These are phyloP conservation scores for Xylaria cubensis DNA, from an alignment of 495 filamentous ascomycete species.

Conservation along the genomic window DNA sequence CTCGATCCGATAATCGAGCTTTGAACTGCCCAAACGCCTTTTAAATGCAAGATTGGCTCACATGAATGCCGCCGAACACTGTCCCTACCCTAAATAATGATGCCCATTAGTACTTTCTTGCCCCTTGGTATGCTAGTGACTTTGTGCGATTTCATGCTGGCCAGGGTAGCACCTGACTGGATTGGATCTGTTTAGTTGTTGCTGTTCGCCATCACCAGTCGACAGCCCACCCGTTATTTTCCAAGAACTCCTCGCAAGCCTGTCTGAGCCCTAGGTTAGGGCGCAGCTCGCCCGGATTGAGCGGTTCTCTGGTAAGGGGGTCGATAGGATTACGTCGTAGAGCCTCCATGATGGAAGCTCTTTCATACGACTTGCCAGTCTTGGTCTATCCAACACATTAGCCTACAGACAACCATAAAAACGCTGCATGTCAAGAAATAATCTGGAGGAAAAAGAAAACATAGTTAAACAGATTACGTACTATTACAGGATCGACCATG, in stretches of 20 bases:
- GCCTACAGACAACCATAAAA: neutral
- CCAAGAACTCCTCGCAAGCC: conserved; percentile 83
- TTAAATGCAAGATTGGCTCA: conserved; percentile 13
- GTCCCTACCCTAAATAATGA: neutral
- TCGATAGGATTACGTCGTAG: conserved; percentile 76
- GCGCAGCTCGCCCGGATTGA: conserved; percentile 73
- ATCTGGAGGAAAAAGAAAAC: neutral
- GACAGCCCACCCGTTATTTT: conserved; percentile 90
- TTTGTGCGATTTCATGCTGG: neutral
- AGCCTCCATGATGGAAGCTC: conserved; percentile 85
- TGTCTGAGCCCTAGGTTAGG: conserved; percentile 84
- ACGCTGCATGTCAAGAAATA: neutral
- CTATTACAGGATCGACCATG: conserved; percentile 91
- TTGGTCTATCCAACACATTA: conserved; percentile 63
- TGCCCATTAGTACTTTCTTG: neutral
- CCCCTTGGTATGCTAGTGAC: neutral
- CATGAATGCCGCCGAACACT: neutral
- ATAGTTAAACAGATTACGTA: conserved; percentile 43
- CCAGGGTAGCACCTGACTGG: neutral
- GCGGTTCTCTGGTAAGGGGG: conserved; percentile 80
- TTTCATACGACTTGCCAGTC: conserved; percentile 87
- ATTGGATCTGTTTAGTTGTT: neutral
- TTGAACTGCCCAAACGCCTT: conserved; percentile 14
- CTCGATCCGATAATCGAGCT: neutral
- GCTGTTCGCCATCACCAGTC: conserved; percentile 68